Percentiles rank a stretch among this genome's conserved stretches.
Conservation (phyloP, 2,329 filamentous ascomycete genomes). For the Clonostachys solani region DNA sequence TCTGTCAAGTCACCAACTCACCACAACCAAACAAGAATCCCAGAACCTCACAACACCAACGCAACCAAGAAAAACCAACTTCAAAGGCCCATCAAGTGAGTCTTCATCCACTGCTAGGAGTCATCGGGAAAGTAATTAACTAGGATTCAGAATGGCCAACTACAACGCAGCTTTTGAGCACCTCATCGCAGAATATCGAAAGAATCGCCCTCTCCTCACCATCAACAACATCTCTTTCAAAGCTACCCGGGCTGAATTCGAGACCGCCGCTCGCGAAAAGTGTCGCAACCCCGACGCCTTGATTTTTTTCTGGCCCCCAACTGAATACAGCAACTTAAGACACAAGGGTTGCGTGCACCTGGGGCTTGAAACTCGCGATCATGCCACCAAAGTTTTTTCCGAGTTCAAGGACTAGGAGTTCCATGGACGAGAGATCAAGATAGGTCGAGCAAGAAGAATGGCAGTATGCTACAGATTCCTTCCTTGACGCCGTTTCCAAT, state of each 20-base stretch:
- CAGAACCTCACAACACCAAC: not conserved
- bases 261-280: not conserved
- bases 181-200: not conserved
- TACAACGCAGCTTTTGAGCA: not conserved
- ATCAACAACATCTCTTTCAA: not conserved
- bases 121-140: not conserved
- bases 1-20: not conserved
- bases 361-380: not conserved
- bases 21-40: not conserved
- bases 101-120: not conserved
- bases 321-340: not conserved
- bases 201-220: not conserved
- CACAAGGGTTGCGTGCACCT: not conserved
- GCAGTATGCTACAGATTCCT: too few species aligned
- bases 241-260: not conserved
- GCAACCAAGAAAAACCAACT: not conserved
- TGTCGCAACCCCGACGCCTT: not conserved
- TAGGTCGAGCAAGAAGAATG: too few species aligned
- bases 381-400: not conserved
- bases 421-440: too few species aligned
- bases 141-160: not conserved
- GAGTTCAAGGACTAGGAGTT: not conserved
- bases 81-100: not conserved
- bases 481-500: too few species aligned
- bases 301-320: not conserved